Percentiles rank a stretch among this genome's conserved stretches.
Conservation (phyloP, 2,329 filamentous ascomycete species). For the Aspergillus costaricaensis region DNA sequence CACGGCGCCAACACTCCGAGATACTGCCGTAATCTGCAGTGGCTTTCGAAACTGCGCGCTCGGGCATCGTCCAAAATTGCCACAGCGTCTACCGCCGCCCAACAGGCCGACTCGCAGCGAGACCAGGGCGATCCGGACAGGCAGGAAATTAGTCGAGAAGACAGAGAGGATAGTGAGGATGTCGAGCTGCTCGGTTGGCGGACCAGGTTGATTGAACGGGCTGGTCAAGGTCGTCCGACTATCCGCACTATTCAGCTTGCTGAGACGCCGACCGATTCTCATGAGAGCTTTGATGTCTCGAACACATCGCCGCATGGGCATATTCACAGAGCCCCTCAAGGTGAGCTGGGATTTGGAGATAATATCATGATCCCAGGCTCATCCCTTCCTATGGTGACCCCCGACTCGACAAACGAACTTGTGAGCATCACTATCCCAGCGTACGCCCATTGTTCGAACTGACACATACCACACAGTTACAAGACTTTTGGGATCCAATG, state of each 20-base stretch:
- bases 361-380: background rate
- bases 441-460: background rate
- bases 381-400: background rate
- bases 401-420: conserved; percentile 3
- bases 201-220: conserved; percentile 2
- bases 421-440: background rate
- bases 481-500: conserved; percentile 9
- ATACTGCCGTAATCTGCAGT: conserved; percentile 3
- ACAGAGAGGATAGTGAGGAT: conserved; percentile 4
- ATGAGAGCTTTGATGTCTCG: background rate
- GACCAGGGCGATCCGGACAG: background rate
- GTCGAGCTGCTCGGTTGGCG: conserved; percentile 5
- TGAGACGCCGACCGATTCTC: background rate
- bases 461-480: background rate
- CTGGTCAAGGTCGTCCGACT: background rate
- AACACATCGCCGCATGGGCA: conserved; percentile 1
- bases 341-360: background rate
- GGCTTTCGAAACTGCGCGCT: background rate
- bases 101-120: background rate
- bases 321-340: no score
- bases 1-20: conserved; percentile 3
- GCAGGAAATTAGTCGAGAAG: background rate
- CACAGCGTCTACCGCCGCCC: background rate
- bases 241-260: conserved; percentile 2
- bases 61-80: conserved; percentile 3